Base-by-base conservation (phyloP, 352 stramenopile species). In the Phytopythium vexans region DNA sequence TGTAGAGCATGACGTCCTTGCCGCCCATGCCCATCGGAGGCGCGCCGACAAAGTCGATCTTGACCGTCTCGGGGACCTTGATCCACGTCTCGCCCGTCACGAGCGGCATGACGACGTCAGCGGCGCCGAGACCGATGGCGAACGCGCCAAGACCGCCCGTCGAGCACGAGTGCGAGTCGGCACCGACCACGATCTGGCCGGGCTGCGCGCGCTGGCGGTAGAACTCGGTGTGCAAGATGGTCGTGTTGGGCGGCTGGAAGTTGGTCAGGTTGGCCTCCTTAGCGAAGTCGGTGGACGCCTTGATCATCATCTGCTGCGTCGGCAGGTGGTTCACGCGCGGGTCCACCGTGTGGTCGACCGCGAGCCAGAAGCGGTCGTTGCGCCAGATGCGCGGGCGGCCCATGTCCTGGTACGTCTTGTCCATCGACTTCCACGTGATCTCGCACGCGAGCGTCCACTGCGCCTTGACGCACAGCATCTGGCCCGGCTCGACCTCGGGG, bases 351-450 rank as follows among this genome's bases (percentile, higher is more conserved):
- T 94, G 83, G 66, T 94, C 83, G 41, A 94, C 74, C 1, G 83
- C 83, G 38, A 94, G 73, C 83, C 83, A 94, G 74, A 94, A 94
- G 60, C 83, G 83, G 60, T 94, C 83, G 54, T 88, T 88, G 54
- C 82, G 82, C 78, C 79, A 89, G 44, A 93, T 91, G 57, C 79
- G 78, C 47, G 83, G 83, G 12, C 83, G 81, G 11, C 82, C 83
- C 79, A 94, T 94, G 59, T 89, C 79, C 64, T 88, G 79, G 62
- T 92, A 90, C 53, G 82, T 91, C 61, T 93, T 93, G 80, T 93
- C 82, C 82, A 93, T 93, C 14, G 80, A 90, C 66, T 93, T 93
- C 82, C 82, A 93, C 56, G 82, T 93, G 72, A 93, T 89, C 65
- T 93, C 82, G 58, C 82, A 90, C 12, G 82, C 82, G 21, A 93